Percentiles rank a stretch among this genome's conserved stretches.
phyloP scores from a whole-genome alignment of 345 rosid genomes.

The Anastatica hierochuntica region DNA sequence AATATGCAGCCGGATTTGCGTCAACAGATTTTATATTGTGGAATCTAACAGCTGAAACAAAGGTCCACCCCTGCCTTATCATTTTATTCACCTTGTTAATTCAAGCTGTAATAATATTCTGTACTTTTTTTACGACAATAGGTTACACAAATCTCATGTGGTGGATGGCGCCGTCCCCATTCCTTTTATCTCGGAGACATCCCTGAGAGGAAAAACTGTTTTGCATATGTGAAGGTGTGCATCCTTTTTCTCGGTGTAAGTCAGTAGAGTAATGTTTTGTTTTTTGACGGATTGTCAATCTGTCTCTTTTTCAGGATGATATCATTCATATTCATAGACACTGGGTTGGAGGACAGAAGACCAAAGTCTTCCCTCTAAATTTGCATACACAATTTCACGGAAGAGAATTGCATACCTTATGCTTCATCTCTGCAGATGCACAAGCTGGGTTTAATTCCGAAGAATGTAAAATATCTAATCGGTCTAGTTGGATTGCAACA shows the following conservation, averaged over 20 bases:
- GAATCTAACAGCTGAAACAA: slow-evolving; percentile 64
- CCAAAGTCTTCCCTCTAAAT: slow-evolving; percentile 52
- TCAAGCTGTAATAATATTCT: slow-evolving; percentile 15
- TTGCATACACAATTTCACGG: slow-evolving; percentile 90
- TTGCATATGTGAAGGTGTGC: slow-evolving; percentile 95
- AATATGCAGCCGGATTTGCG: slow-evolving; percentile 83
- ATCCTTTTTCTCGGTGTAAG: not conserved
- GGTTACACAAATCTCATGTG: slow-evolving; percentile 92
- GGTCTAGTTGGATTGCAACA: slow-evolving; percentile 78
- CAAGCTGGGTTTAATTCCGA: slow-evolving; percentile 26
- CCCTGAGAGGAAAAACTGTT: slow-evolving; percentile 64
- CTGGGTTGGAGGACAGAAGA: slow-evolving; percentile 39
- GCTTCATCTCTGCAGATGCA: slow-evolving; percentile 48
- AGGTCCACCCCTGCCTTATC: slow-evolving; percentile 37
- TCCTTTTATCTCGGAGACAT: slow-evolving; percentile 69
- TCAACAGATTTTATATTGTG: slow-evolving; percentile 78
- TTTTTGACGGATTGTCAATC: slow-evolving; percentile 9
- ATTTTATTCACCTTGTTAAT: not conserved
- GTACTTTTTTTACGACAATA: slow-evolving; percentile 30
- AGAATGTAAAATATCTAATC: slow-evolving; percentile 22
- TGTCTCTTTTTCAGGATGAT: slow-evolving; percentile 55
- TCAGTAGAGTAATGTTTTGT: slow-evolving; percentile 1
- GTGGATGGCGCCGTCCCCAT: slow-evolving; percentile 99
- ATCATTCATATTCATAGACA: slow-evolving; percentile 61
- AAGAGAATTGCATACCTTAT: slow-evolving; percentile 82